These are phyloP conservation scores for Voacanga thouarsii DNA, from an alignment of 257 asterid genomes.

Conservation along the genomic window DNA sequence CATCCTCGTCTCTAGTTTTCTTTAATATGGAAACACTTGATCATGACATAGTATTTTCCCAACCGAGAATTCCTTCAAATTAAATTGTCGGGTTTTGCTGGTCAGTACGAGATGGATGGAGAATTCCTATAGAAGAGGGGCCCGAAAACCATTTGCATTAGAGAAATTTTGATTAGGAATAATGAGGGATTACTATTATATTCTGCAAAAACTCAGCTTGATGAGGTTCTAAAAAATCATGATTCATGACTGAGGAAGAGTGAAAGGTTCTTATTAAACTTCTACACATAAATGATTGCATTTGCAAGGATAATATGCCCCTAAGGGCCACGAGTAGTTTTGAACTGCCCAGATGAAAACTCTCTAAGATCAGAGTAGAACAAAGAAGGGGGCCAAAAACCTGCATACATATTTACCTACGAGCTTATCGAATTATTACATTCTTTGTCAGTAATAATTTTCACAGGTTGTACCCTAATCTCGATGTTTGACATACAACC, in stretches of 20 bases:
- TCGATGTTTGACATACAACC: too few species aligned
- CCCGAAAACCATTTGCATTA: not conserved
- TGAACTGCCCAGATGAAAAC: too few species aligned
- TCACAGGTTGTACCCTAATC: too few species aligned
- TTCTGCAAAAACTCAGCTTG: not conserved
- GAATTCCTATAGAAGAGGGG: not conserved
- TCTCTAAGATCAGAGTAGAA: too few species aligned
- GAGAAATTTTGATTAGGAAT: not conserved
- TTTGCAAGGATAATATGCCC: not conserved
- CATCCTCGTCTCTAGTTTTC: not conserved
- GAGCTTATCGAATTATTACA: too few species aligned
- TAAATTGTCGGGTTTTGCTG: not conserved
- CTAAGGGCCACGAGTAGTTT: not conserved
- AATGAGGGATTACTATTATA: not conserved
- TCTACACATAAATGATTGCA: too few species aligned
- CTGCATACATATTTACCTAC: too few species aligned
- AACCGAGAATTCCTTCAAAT: not conserved
- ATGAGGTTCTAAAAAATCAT: not conserved
- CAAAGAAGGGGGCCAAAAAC: too few species aligned
- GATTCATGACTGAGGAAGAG: not conserved
- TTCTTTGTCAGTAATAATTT: too few species aligned
- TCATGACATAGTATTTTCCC: not conserved
- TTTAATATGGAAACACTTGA: not conserved
- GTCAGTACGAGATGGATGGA: slow-evolving; percentile 5
- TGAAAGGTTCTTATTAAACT: not conserved